Evolutionary conservation across 495 filamentous ascomycete species (phyloP), one percentile per base, ranked within the genome.

Genomic region (Aspergillus saccharolyticus): DNA sequence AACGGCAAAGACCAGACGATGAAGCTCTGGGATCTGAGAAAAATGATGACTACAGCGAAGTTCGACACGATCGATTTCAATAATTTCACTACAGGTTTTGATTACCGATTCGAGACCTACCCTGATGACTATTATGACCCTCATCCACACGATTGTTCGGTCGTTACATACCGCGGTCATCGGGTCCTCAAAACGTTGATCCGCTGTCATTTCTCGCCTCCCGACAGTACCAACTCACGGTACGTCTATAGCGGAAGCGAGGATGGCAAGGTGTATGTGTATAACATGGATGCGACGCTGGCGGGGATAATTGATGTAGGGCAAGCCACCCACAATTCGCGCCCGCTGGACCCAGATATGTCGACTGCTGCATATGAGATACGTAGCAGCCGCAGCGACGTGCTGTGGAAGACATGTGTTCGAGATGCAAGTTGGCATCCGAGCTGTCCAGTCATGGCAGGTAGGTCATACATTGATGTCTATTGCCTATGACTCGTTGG

Each of bases 361-460:
- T 70, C 71, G 44, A 64, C 67, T 10, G 69, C 67, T 47, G 63
- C 62, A 15, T 79, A 75, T 62, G 72, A 71, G n/a, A 52, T 68
- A 12, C 59, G 65, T 28, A 72, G 74, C 25, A 33, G 59, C 39
- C 64, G 67, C 22, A 67, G 69, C 16, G 70, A 74, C 16, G 70
- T 77, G 25, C 54, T 66, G 3, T 93, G 89, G 88, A 80, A 80
- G 66, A 92, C 91, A 1, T 88, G 91, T 58, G 91, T 97, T 42
- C 82, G 94, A 53, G 94, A 98, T 79, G 91, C 89, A 21, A 90
- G 87, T 62, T 98, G 94, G 94, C 94, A 97, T 79, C 94, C 94
- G 2, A 86, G 82, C 68, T 90, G 89, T 15, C 91, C 93, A 3
- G 78, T 96, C 20, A 76, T 98, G 66, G 95, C 92, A 67, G 89